phyloP scores from a whole-genome alignment of 108 stramenopile species.

The Nannochloropsis granulata region DNA sequence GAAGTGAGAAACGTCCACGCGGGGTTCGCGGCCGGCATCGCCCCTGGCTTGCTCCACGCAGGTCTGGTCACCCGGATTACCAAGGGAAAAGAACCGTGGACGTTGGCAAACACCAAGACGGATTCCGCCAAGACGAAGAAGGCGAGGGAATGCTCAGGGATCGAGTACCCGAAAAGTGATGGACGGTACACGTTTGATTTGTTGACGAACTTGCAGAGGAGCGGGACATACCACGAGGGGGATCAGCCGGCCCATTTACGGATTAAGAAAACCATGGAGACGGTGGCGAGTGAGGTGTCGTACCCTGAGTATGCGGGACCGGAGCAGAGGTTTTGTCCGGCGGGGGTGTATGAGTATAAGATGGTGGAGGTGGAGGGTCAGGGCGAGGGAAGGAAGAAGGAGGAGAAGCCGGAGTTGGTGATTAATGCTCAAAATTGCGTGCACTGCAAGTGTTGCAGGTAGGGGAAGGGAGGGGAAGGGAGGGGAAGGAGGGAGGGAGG shows the following conservation, averaged over 20 bases:
- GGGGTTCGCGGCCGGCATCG: constrained; percentile 82
- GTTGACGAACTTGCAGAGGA: constrained; percentile 78
- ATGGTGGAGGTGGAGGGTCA: constrained; percentile 41
- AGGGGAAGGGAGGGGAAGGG: background rate
- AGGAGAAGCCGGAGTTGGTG: constrained; percentile 43
- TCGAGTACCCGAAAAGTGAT: constrained; percentile 83
- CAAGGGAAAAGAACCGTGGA: constrained; percentile 90
- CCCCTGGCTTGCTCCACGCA: constrained; percentile 65
- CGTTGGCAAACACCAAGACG: constrained; percentile 42
- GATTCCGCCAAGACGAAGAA: constrained; percentile 46
- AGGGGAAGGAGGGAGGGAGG: too few species aligned
- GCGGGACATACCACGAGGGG: constrained; percentile 88
- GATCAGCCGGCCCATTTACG: constrained; percentile 93
- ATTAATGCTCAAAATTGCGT: constrained; percentile 98
- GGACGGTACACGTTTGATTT: constrained; percentile 87
- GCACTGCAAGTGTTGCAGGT: constrained; percentile 91
- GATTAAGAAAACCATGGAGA: constrained; percentile 52
- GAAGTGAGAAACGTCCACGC: constrained; percentile 90
- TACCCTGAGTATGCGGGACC: constrained; percentile 76
- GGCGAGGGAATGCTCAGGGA: constrained; percentile 47
- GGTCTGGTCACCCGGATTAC: constrained; percentile 68
- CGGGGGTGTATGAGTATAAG: constrained; percentile 79
- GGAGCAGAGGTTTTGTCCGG: constrained; percentile 94
- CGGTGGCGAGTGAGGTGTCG: constrained; percentile 53
- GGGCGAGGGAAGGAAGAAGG: constrained; percentile 6